Evolutionary conservation across 2,329 filamentous ascomycete genomes (phyloP).

Genomic region (Pyricularia grisea): DNA sequence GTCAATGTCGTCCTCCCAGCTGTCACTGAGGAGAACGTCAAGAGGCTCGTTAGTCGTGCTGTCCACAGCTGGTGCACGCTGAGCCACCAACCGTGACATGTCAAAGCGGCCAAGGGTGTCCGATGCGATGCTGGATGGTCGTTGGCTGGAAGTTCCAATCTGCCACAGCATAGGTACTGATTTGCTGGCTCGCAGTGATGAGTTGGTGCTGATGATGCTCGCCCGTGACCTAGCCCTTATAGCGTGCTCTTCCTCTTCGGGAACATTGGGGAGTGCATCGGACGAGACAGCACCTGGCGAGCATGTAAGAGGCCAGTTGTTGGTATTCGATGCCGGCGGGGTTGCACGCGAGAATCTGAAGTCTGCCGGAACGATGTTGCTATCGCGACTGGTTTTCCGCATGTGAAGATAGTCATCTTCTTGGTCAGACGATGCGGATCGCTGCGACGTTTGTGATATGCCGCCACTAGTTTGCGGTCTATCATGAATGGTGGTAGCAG

Average conservation of each 20-base stretch:
- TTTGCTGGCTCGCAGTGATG: slow-evolving; percentile 43
- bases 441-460: slow-evolving; percentile 24
- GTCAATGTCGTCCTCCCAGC: slow-evolving; percentile 62
- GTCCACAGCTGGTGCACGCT: slow-evolving; percentile 20
- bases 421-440: slow-evolving; percentile 6
- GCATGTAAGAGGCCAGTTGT: slow-evolving; percentile 33
- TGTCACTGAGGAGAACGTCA: slow-evolving; percentile 30
- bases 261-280: slow-evolving; percentile 44
- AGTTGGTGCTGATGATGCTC: slow-evolving; percentile 36
- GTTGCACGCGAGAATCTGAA: slow-evolving; percentile 28
- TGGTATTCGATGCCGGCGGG: slow-evolving; percentile 26
- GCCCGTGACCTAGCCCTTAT: slow-evolving; percentile 27
- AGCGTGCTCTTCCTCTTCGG: slow-evolving; percentile 47
- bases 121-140: slow-evolving; percentile 34
- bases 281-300: slow-evolving; percentile 27
- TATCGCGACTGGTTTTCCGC: not conserved
- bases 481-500: slow-evolving; percentile 24
- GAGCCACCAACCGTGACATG: slow-evolving; percentile 20
- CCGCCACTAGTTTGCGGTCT: slow-evolving; percentile 34
- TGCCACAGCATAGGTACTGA: slow-evolving; percentile 46
- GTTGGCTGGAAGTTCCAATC: slow-evolving; percentile 14
- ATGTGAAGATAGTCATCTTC: slow-evolving; percentile 13
- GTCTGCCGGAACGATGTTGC: slow-evolving; percentile 10
- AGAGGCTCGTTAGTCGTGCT: slow-evolving; percentile 14
- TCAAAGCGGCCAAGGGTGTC: slow-evolving; percentile 41